Conservation (phyloP, 345 rosid species). For the Alliaria petiolata region DNA sequence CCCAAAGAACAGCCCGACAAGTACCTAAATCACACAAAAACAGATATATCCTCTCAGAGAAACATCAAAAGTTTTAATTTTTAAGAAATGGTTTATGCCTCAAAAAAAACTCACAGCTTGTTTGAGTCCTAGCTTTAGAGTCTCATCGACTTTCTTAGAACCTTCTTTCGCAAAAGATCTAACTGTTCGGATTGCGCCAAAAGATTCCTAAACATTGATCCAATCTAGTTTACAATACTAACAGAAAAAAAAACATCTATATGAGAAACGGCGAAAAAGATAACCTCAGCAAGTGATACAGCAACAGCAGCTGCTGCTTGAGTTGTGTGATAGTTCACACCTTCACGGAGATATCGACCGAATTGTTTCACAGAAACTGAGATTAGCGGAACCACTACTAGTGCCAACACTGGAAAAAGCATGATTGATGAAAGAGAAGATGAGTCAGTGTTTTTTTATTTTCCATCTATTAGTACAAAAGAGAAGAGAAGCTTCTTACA, state of each 20-base stretch:
- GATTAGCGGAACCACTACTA: no score
- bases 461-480: no score
- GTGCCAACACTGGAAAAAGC: no score
- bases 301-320: slow-evolving; percentile 98
- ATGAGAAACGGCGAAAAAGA: background rate
- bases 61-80: background rate
- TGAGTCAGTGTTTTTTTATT: no score
- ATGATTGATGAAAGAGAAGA: no score
- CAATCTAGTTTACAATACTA: background rate
- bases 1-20: slow-evolving; percentile 76
- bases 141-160: no score
- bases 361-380: no score
- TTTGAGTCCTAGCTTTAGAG: slow-evolving; percentile 76
- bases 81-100: background rate
- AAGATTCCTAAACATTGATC: no score
- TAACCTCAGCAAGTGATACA: slow-evolving; percentile 94
- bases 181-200: no score
- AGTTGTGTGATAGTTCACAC: slow-evolving; percentile 86
- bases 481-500: no score
- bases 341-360: slow-evolving; percentile 78
- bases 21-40: slow-evolving; percentile 24
- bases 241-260: background rate
- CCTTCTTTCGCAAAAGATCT: no score
- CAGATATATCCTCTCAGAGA: slow-evolving; percentile 34
- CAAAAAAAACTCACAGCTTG: slow-evolving; percentile 75